Evolutionary conservation across 176 grass and related monocot species (phyloP).

Genomic region (barley (Hordeum vulgare)): DNA sequence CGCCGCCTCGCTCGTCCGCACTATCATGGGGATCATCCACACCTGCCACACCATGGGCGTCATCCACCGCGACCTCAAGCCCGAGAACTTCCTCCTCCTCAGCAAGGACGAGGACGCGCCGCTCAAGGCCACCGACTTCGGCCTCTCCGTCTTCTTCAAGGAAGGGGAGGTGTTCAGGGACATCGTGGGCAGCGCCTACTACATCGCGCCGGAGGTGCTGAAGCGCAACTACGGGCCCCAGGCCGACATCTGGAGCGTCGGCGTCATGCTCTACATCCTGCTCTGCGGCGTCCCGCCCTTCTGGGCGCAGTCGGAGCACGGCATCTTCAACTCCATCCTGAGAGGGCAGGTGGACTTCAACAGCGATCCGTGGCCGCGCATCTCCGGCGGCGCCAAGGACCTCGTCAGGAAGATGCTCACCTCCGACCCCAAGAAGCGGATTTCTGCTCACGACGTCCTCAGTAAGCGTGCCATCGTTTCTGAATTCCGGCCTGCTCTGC

Average conservation of each 20-base stretch:
- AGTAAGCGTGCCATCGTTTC: constrained; percentile 21
- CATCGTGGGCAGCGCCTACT: constrained; percentile 83
- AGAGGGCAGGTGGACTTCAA: constrained; percentile 64
- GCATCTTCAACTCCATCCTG: constrained; percentile 79
- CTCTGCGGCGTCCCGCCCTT: constrained; percentile 73
- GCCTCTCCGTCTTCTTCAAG: constrained; percentile 85
- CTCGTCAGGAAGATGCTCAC: constrained; percentile 72
- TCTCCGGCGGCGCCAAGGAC: constrained; percentile 67
- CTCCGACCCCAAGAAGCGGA: constrained; percentile 60
- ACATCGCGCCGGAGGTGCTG: constrained; percentile 77
- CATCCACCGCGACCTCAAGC: constrained; percentile 89
- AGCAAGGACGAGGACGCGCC: constrained; percentile 70
- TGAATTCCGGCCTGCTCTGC: not conserved
- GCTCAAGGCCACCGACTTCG: constrained; percentile 82
- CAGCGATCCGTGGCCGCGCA: constrained; percentile 66
- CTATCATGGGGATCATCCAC: constrained; percentile 84
- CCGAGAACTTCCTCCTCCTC: constrained; percentile 84
- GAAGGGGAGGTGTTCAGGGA: constrained; percentile 89
- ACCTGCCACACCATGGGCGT: constrained; percentile 95
- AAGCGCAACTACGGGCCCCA: constrained; percentile 72
- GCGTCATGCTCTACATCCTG: constrained; percentile 75
- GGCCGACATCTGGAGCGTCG: constrained; percentile 81
- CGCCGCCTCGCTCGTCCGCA: constrained; percentile 54
- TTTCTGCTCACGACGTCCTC: constrained; percentile 66
- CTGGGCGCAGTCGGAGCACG: constrained; percentile 87